Conservation (phyloP, 345 rosid genomes). For the Populus euphratica region DNA sequence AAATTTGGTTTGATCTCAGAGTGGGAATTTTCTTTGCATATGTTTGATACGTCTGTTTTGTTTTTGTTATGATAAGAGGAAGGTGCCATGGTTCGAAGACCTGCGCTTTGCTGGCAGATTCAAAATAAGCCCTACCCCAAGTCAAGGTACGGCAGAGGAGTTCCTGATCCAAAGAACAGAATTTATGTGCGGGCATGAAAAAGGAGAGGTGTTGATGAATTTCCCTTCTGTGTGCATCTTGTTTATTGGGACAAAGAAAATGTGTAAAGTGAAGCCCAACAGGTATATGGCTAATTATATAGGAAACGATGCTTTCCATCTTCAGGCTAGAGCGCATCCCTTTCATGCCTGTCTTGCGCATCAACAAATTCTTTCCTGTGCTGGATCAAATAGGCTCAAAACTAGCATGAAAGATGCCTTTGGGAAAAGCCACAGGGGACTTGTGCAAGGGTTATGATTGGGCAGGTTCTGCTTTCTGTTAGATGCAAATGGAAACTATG, state of each 20-base stretch:
- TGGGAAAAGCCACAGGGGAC: slow-evolving; percentile 23
- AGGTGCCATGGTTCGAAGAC: slow-evolving; percentile 13
- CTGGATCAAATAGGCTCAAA: slow-evolving; percentile 25
- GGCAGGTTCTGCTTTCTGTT: slow-evolving; percentile 29
- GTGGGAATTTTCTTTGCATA: background rate
- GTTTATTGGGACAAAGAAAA: slow-evolving; percentile 25
- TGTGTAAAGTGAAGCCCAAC: slow-evolving; percentile 29
- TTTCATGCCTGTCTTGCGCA: slow-evolving; percentile 19
- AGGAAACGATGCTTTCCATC: slow-evolving; percentile 28
- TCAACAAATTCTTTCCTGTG: slow-evolving; percentile 32
- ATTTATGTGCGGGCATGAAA: slow-evolving; percentile 27
- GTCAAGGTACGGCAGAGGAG: slow-evolving; percentile 26
- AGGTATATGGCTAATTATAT: slow-evolving; percentile 28
- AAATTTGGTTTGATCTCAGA: background rate
- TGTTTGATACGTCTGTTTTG: background rate
- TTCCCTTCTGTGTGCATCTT: slow-evolving; percentile 17
- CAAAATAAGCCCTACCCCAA: slow-evolving; percentile 28
- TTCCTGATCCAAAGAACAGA: slow-evolving; percentile 29
- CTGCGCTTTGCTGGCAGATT: slow-evolving; percentile 35
- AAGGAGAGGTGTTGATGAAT: slow-evolving; percentile 25
- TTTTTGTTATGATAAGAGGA: background rate
- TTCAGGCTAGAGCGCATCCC: slow-evolving; percentile 15
- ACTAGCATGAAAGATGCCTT: slow-evolving; percentile 30
- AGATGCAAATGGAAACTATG: slow-evolving; percentile 24
- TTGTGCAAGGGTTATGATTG: slow-evolving; percentile 20